These are phyloP conservation scores for Cucumis hystrix DNA, from an alignment of 306 rosid species.

Conservation along the genomic window DNA sequence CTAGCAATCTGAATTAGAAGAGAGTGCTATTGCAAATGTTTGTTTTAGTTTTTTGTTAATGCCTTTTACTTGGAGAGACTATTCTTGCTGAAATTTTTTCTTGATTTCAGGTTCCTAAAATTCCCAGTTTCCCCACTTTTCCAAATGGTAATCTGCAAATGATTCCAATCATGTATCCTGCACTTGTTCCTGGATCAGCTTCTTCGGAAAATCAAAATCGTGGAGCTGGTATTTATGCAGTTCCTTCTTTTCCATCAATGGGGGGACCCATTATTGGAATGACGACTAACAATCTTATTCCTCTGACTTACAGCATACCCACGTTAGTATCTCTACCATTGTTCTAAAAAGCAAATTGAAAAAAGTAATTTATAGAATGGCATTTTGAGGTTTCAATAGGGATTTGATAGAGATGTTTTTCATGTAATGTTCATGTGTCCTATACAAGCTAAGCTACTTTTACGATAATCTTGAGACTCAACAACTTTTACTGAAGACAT, in stretches of 20 bases:
- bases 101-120: slow-evolving; percentile 38
- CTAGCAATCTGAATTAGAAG: background rate
- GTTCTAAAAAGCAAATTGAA: background rate
- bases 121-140: slow-evolving; percentile 20
- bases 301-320: slow-evolving; percentile 71
- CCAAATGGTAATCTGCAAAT: slow-evolving; percentile 53
- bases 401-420: background rate
- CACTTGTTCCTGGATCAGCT: slow-evolving; percentile 40
- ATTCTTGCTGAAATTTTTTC: background rate
- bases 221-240: slow-evolving; percentile 91
- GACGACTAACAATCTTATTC: slow-evolving; percentile 51
- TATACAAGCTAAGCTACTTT: background rate
- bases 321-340: slow-evolving; percentile 37
- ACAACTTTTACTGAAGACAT: background rate
- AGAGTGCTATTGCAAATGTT: background rate
- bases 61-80: background rate
- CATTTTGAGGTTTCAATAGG: background rate
- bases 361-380: background rate
- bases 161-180: slow-evolving; percentile 56
- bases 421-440: background rate
- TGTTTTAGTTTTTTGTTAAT: background rate
- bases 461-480: background rate
- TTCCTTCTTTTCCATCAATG: slow-evolving; percentile 45
- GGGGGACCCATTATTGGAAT: slow-evolving; percentile 70
- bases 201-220: slow-evolving; percentile 47